These are phyloP conservation scores for Cryptosporidium andersoni DNA, from an alignment of 169 alveolate genomes.

Conservation along the genomic window DNA sequence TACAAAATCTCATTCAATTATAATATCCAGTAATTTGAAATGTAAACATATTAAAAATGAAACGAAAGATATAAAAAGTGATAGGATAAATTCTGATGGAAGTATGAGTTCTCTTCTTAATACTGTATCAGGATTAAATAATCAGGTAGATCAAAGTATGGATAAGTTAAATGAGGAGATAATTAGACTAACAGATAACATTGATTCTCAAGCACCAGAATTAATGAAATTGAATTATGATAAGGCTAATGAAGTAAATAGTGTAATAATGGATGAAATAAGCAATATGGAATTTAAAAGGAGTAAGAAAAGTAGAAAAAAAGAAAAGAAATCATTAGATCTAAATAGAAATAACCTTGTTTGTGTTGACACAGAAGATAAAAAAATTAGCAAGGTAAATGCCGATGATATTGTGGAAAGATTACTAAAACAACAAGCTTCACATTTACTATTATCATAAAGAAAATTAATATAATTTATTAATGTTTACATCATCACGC, in stretches of 20 bases:
- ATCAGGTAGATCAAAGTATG: no score
- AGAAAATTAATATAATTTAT: neutral
- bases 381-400: neutral
- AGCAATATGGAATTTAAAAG: neutral
- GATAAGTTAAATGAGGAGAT: no score
- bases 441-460: slow-evolving; percentile 20
- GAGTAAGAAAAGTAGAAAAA: neutral
- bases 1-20: no score
- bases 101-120: no score
- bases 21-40: no score
- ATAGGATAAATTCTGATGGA: no score
- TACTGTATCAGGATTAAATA: no score
- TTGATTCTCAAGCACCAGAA: no score
- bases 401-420: slow-evolving; percentile 35
- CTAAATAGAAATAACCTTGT: slow-evolving; percentile 9
- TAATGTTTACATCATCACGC: neutral
- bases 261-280: slow-evolving; percentile 5
- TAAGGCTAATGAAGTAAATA: slow-evolving; percentile 29
- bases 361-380: neutral
- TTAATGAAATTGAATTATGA: no score
- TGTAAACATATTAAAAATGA: no score
- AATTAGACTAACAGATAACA: no score
- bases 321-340: slow-evolving; percentile 8
- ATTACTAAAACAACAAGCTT: slow-evolving; percentile 53
- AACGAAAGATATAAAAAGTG: no score